Evolutionary conservation across 2,329 filamentous ascomycete genomes (phyloP), one percentile per base, ranked within the genome.

Genomic region (Scedosporium aurantiacum): DNA sequence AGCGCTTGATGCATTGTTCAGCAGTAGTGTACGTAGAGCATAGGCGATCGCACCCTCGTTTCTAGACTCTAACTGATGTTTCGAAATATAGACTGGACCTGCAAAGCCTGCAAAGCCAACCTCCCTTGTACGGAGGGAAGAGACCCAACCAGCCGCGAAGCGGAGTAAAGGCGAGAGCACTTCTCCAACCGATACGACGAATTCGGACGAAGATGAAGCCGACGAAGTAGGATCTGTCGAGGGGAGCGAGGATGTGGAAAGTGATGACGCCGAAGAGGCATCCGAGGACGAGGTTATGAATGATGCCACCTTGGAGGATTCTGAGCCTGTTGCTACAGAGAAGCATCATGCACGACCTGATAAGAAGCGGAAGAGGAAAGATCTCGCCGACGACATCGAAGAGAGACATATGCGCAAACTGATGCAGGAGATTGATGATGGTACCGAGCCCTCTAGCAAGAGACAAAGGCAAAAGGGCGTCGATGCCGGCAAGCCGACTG

Each of bases 331-430:
- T 61, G 72, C 72, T 6, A 40, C 57, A 60, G 71, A 41, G 71
- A 76, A 65, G 72, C 74, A 61, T 73, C 68, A 72, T 67, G 66
- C 70, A 73, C 78, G 40, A 7, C 23, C 79, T 61, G 78, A 83
- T 8, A 78, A 82, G 32, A 89, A 88, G 71, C 79, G 86, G 64
- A 89, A 88, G 75, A 79, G 87, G 62, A 85, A 79, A 61, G 81
- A 87, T 37, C 82, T 87, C 10, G 82, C 87, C 62, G 86, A 90
- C 25, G 84, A 89, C 61, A 73, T 91, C 1, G 89, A 91, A 69
- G 82, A 79, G 62, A 83, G 82, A 58, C 91, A 92, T 67, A 76
- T 93, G 74, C 76, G 81, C 61, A 85, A 85, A 65, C 72, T 92
- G 32, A 81, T 78, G 66, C 74, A 84, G 69, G 73, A 86, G 68